These are phyloP conservation scores for Syzygium syzygioides DNA, from an alignment of 441 rosid species.

Conservation along the genomic window DNA sequence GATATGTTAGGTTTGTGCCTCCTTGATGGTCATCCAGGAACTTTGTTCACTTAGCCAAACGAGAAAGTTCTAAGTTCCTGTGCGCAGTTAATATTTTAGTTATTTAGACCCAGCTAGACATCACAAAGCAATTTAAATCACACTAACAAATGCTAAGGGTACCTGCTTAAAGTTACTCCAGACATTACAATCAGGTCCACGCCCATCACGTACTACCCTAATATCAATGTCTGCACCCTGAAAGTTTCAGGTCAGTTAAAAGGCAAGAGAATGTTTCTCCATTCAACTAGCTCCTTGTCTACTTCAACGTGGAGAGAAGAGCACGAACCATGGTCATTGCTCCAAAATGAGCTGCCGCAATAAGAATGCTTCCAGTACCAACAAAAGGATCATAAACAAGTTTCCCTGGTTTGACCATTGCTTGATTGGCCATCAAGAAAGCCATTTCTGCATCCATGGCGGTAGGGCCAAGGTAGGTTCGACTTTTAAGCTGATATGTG, in stretches of 20 bases:
- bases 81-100: neutral
- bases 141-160: neutral
- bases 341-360: constrained; percentile 92
- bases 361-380: constrained; percentile 94
- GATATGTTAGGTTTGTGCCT: neutral
- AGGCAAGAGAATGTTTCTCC: constrained; percentile 1
- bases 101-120: neutral
- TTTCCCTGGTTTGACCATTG: constrained; percentile 65
- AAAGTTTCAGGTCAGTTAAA: constrained; percentile 15
- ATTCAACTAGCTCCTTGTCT: constrained; percentile 2
- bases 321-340: constrained; percentile 84
- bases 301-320: constrained; percentile 1
- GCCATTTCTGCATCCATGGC: constrained; percentile 99
- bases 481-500: constrained; percentile 81
- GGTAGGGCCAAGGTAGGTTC: constrained; percentile 94
- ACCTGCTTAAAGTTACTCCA: constrained; percentile 99
- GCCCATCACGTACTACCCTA: constrained; percentile 93
- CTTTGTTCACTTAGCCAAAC: neutral
- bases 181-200: constrained; percentile 90
- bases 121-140: neutral
- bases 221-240: constrained; percentile 99
- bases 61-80: neutral
- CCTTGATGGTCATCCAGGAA: neutral
- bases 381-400: constrained; percentile 94
- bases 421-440: constrained; percentile 97